Evolutionary conservation across 148 eudicot species (phyloP).

Genomic region (Rhododendron simsii): DNA sequence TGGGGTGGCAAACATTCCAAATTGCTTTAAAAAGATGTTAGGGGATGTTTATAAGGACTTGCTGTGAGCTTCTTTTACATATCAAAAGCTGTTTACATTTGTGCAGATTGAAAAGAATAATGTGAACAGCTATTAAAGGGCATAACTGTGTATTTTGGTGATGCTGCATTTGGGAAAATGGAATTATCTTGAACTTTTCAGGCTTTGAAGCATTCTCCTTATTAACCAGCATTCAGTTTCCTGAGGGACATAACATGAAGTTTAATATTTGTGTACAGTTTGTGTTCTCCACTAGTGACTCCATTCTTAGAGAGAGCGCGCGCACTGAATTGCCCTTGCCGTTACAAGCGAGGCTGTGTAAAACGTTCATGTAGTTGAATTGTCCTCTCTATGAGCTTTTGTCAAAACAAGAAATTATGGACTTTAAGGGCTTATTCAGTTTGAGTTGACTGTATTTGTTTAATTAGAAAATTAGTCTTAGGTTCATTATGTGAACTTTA

Average conservation of each 20-base stretch:
- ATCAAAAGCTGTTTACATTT: not conserved
- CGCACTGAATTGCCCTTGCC: too few relatives aligned
- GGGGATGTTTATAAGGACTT: not conserved
- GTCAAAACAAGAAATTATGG: not conserved
- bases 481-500: too few relatives aligned
- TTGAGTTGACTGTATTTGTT: not conserved
- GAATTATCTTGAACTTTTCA: not conserved
- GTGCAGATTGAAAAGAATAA: constrained; percentile 37
- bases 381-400: not conserved
- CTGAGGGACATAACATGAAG: not conserved
- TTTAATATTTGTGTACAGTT: not conserved
- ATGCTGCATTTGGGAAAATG: not conserved
- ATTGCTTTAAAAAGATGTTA: too few relatives aligned
- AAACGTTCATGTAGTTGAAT: not conserved
- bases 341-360: not conserved
- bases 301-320: not conserved
- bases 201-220: not conserved
- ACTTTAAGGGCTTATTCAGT: not conserved
- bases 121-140: constrained; percentile 25
- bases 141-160: constrained; percentile 37
- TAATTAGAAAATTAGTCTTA: not conserved
- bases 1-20: too few relatives aligned
- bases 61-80: not conserved
- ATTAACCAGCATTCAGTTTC: not conserved
- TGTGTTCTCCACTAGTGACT: not conserved